Evolutionary conservation across 1,284 basidiomycete genomes (phyloP).

Genomic region (Sanghuangporus weigelae): DNA sequence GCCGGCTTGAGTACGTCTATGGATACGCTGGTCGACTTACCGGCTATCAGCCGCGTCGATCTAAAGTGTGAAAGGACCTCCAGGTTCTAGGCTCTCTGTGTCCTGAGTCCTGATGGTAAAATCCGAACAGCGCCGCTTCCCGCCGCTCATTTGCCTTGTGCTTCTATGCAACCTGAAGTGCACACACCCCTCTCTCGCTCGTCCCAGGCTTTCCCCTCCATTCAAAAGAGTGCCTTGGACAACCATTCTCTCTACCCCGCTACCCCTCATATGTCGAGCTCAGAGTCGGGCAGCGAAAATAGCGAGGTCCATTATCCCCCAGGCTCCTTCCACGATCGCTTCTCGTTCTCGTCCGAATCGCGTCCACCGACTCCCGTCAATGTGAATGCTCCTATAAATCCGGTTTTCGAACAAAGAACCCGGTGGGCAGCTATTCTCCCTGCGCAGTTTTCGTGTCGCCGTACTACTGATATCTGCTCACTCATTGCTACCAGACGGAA

Average conservation of each 20-base stretch:
- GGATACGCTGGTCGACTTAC: not conserved
- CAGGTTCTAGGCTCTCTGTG: constrained; percentile 51
- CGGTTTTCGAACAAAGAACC: constrained; percentile 3
- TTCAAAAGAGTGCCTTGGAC: not conserved
- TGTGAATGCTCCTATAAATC: constrained; percentile 3
- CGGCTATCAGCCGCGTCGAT: constrained; percentile 43
- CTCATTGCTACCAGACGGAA: constrained; percentile 21
- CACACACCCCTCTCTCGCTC: not conserved
- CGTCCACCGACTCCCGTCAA: constrained; percentile 1
- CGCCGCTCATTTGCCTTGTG: not conserved
- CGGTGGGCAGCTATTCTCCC: not conserved
- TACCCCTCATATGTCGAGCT: constrained; percentile 5
- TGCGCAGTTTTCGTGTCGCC: not conserved
- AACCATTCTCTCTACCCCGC: not conserved
- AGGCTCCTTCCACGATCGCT: not conserved
- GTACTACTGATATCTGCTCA: not conserved
- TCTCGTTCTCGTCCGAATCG: constrained; percentile 2
- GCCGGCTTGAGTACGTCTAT: constrained; percentile 40
- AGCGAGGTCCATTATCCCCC: not conserved
- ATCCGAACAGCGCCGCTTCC: not conserved
- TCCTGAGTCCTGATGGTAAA: constrained; percentile 19
- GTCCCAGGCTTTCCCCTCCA: not conserved
- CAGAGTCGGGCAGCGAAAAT: not conserved
- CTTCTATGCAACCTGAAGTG: not conserved
- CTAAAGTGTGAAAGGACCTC: constrained; percentile 35